phyloP scores from a whole-genome alignment of 1,284 basidiomycete species.

The Testicularia cyperi region DNA sequence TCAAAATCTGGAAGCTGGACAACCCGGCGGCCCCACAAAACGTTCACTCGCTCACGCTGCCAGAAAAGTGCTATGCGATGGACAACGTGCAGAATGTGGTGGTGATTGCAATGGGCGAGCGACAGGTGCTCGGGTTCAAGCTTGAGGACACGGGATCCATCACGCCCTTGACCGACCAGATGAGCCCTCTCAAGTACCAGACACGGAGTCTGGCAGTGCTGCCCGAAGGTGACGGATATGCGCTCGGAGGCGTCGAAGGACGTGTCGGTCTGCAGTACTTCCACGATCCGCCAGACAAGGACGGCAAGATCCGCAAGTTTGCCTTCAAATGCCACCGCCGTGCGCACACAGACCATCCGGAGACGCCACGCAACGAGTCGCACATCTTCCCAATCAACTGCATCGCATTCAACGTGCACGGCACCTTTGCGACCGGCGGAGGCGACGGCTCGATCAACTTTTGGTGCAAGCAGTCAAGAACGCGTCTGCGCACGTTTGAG shows the following conservation, averaged over 20 bases:
- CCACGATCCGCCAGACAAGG: conserved; percentile 45
- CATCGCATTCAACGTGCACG: conserved; percentile 85
- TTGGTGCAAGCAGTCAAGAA: conserved; percentile 85
- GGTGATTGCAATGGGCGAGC: conserved; percentile 87
- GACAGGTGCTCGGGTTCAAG: conserved; percentile 85
- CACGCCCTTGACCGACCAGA: conserved; percentile 39
- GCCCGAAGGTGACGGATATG: conserved; percentile 61
- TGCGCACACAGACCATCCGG: conserved; percentile 68
- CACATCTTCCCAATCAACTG: conserved; percentile 89
- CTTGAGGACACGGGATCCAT: conserved; percentile 66
- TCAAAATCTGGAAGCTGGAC: conserved; percentile 65
- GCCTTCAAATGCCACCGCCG: conserved; percentile 94
- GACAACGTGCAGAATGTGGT: conserved; percentile 82
- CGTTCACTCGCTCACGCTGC: conserved; percentile 64
- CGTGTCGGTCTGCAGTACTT: conserved; percentile 91
- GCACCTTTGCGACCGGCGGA: conserved; percentile 92
- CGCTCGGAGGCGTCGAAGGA: conserved; percentile 91
- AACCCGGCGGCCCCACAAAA: conserved; percentile 40
- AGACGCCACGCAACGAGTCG: conserved; percentile 46
- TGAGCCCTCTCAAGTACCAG: conserved; percentile 74
- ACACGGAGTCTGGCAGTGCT: conserved; percentile 66
- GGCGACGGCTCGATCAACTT: conserved; percentile 62
- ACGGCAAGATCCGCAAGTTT: conserved; percentile 69
- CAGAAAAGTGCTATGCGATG: conserved; percentile 82
- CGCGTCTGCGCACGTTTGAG: conserved; percentile 72